Conservation (phyloP, 768 basidiomycete species). For the Antrodiella citrinella region DNA sequence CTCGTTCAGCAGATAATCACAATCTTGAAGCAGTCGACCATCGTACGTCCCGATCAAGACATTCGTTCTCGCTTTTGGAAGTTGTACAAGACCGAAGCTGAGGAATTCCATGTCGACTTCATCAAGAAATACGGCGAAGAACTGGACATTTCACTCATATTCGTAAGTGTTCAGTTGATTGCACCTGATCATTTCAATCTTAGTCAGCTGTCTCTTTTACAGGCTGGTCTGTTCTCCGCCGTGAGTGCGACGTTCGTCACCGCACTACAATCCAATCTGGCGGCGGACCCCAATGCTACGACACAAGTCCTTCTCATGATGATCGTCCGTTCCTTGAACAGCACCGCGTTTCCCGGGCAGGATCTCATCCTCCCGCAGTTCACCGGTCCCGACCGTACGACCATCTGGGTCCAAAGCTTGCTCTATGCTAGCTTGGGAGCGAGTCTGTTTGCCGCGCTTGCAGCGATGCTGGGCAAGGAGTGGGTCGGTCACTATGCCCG, state of each 20-base stretch:
- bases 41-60: neutral
- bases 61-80: neutral
- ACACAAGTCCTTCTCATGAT: neutral
- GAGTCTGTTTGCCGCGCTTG: neutral
- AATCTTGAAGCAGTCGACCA: neutral
- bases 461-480: neutral
- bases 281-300: neutral
- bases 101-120: neutral
- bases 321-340: neutral
- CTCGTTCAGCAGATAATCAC: too few relatives aligned
- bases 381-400: neutral
- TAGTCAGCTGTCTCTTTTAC: neutral
- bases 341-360: neutral
- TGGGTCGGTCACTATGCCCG: neutral
- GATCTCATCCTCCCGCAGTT: neutral
- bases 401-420: neutral
- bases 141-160: neutral
- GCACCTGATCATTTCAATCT: too few relatives aligned
- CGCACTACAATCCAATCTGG: neutral
- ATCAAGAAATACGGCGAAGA: neutral
- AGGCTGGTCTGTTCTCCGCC: slow-evolving; percentile 1
- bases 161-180: neutral
- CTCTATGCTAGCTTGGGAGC: neutral
- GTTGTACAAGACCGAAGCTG: neutral
- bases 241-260: neutral